phyloP scores from a whole-genome alignment of 768 basidiomycete species.

The Agaricus sinodeliciosus region DNA sequence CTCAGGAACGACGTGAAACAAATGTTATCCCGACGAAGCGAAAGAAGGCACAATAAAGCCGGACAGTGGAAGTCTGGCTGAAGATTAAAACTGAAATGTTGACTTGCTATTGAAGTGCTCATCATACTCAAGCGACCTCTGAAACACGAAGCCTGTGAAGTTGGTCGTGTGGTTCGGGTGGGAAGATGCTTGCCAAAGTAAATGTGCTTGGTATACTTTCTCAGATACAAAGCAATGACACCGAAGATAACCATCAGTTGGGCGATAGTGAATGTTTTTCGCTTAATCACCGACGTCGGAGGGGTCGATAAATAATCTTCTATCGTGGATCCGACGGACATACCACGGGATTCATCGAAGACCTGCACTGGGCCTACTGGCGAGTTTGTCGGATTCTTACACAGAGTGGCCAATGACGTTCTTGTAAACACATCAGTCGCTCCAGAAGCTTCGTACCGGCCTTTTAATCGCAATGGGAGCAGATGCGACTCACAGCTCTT shows the following conservation, averaged over 20 bases:
- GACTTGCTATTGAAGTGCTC: neutral
- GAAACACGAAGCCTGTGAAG: conserved; percentile 10
- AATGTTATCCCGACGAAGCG: neutral
- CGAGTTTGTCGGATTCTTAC: conserved; percentile 4
- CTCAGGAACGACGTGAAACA: conserved; percentile 2
- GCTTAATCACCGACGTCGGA: neutral
- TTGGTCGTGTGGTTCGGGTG: neutral
- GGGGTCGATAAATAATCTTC: neutral
- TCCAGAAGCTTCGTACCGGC: neutral
- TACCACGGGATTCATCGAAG: neutral
- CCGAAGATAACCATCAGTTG: neutral
- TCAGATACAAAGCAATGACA: neutral
- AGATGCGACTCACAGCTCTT: neutral
- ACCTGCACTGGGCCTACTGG: neutral
- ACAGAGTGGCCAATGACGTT: neutral
- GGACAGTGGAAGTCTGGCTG: neutral
- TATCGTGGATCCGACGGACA: too few species aligned
- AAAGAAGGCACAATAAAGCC: neutral
- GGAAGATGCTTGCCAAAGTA: conserved; percentile 4
- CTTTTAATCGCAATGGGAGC: neutral
- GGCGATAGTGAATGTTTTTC: neutral
- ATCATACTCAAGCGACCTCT: neutral
- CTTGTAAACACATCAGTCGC: neutral
- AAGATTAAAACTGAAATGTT: neutral
- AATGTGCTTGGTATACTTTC: neutral